phyloP scores from a whole-genome alignment of 176 grass and related monocot genomes.

The Thinopyrum elongatum region DNA sequence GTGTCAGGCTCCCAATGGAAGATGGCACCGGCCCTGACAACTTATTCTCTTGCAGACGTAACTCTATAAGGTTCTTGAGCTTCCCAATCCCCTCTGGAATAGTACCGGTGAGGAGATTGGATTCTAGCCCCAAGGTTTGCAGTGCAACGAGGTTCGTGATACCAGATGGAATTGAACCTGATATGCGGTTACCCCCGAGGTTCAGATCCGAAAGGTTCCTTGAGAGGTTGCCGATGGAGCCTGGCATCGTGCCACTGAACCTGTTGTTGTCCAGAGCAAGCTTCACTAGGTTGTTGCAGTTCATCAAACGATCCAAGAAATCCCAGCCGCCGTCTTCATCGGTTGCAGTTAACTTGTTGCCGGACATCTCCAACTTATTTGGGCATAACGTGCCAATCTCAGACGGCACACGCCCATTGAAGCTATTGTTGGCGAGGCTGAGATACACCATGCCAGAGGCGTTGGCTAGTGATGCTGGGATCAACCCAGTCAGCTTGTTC shows the following conservation, averaged over 20 bases:
- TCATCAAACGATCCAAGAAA: slow-evolving; percentile 31
- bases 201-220: slow-evolving; percentile 7
- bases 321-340: background rate
- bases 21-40: too few species aligned
- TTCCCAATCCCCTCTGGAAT: too few species aligned
- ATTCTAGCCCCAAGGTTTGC: too few species aligned
- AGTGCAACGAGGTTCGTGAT: slow-evolving; percentile 31
- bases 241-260: slow-evolving; percentile 22
- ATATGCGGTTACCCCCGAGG: slow-evolving; percentile 35
- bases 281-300: slow-evolving; percentile 9
- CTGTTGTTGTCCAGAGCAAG: slow-evolving; percentile 30
- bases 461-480: slow-evolving; percentile 28
- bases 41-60: too few species aligned
- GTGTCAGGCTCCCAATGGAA: too few species aligned
- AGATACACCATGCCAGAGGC: background rate
- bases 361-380: background rate
- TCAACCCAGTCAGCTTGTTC: background rate
- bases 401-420: slow-evolving; percentile 9
- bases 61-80: too few species aligned
- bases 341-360: background rate
- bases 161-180: slow-evolving; percentile 17
- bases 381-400: slow-evolving; percentile 24
- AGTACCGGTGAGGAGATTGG: too few species aligned
- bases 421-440: slow-evolving; percentile 31
- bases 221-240: slow-evolving; percentile 23